A percentile compares a stretch with the other conserved stretches of the same genome.
Evolutionary conservation across 768 basidiomycete species (phyloP).

Genomic region (Leccinellum rugosiceps): DNA sequence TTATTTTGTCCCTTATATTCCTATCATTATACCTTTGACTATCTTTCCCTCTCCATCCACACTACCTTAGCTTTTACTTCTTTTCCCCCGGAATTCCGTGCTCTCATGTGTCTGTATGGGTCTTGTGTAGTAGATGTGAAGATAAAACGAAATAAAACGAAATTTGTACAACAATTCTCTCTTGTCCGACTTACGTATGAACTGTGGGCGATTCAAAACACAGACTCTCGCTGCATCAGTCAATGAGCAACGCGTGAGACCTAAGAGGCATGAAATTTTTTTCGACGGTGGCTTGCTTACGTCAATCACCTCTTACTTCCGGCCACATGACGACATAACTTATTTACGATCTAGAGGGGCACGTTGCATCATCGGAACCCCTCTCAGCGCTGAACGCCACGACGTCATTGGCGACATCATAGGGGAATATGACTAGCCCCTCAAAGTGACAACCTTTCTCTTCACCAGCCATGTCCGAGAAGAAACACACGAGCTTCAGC

Average conservation of each 20-base stretch:
- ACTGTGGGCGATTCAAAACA: background rate
- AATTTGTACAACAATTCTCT: slow-evolving; percentile 8
- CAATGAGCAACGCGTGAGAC: background rate
- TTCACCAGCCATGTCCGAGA: background rate
- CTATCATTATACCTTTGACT: slow-evolving; percentile 25
- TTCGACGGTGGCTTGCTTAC: background rate
- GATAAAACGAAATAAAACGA: background rate
- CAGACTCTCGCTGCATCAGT: background rate
- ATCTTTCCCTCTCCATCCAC: background rate
- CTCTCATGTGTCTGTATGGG: background rate
- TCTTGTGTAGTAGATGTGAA: slow-evolving; percentile 16
- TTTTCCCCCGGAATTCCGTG: background rate
- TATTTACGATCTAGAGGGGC: slow-evolving; percentile 9
- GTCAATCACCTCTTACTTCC: background rate
- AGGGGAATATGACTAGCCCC: background rate
- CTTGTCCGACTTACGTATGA: background rate
- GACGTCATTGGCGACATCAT: slow-evolving; percentile 15
- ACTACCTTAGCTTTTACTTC: background rate
- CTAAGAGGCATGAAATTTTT: background rate
- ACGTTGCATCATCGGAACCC: slow-evolving; percentile 13
- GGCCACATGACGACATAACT: slow-evolving; percentile 18
- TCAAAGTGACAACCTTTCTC: background rate
- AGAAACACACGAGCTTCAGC: slow-evolving; percentile 3
- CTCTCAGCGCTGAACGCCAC: slow-evolving; percentile 1
- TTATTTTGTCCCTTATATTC: slow-evolving; percentile 8